These are phyloP conservation scores for Aspergillus indologenus DNA, from an alignment of 495 filamentous ascomycete genomes.

Conservation along the genomic window DNA sequence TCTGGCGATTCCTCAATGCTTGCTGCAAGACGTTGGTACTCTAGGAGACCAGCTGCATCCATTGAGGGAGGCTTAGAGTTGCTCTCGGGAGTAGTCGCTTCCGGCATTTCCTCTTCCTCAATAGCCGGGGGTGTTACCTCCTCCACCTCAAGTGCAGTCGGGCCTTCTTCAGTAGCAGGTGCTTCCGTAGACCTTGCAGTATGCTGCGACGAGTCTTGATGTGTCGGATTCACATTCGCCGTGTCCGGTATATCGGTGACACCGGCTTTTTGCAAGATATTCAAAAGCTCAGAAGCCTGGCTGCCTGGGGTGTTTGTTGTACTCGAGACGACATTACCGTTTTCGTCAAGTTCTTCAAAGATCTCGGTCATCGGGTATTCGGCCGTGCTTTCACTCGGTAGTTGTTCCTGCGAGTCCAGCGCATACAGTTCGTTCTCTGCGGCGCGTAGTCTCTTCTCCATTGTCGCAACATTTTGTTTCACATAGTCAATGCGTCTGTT, in stretches of 20 bases:
- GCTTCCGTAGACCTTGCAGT: slow-evolving; percentile 5
- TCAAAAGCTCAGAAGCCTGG: slow-evolving; percentile 57
- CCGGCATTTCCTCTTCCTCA: not conserved
- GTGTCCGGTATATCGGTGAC: slow-evolving; percentile 48
- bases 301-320: slow-evolving; percentile 59
- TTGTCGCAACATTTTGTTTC: slow-evolving; percentile 63
- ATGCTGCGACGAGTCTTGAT: not conserved
- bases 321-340: slow-evolving; percentile 75
- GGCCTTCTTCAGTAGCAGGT: not conserved
- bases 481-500: slow-evolving; percentile 84
- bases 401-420: slow-evolving; percentile 31
- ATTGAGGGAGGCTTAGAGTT: slow-evolving; percentile 19
- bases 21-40: slow-evolving; percentile 29
- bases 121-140: not conserved
- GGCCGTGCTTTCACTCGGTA: slow-evolving; percentile 19
- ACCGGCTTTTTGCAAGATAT: slow-evolving; percentile 69
- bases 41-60: slow-evolving; percentile 23
- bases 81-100: slow-evolving; percentile 5
- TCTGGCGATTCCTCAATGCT: slow-evolving; percentile 68
- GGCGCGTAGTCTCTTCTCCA: slow-evolving; percentile 64
- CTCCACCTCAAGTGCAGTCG: not conserved
- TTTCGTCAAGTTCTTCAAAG: slow-evolving; percentile 85
- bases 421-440: slow-evolving; percentile 66
- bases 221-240: slow-evolving; percentile 11
- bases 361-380: slow-evolving; percentile 80